Base-by-base conservation (phyloP, 1,139 yeast species). In the Yamadazyma dushanensis region DNA sequence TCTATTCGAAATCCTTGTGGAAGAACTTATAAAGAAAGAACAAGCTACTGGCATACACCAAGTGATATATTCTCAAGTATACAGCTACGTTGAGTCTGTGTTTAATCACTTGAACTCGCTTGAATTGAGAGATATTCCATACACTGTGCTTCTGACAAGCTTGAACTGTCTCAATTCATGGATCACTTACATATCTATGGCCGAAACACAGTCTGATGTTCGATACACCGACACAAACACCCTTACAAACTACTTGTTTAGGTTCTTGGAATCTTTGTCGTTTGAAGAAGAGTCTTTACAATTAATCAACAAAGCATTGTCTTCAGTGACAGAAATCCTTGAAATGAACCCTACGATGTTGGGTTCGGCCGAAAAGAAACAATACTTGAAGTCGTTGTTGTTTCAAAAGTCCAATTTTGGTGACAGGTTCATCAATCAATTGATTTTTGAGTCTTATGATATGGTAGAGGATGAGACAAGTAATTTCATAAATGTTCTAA, bases 1-100 rank as follows among this genome's bases (percentile, higher is more conserved):
- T n/a, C 71, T 73, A 39, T 60, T 73, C 3, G 66, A 80, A 16
- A 76, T 78, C 13, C 49, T 80, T 1, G 75, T 72, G 1, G 89
- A 82, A 50, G 89, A 83, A 43, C 46, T 73, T 8, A 49, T 62
- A 21, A 75, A 72, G 43, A 56, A 54, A 34, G 67, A 57, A 38
- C 50, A 45, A 21, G 17, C 43, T 1, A 30, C 49, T 8, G 43
- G 47, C 3, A 45, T 68, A 8, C 77, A 70, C 45, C 51, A 51
- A 18, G 36, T 47, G 1, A 52, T 70, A 0, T 63, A 54, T 24
- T 43, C 44, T 0, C 38, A 56, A 17, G 32, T 70, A 0, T 39
- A 16, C 15, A 32, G 36, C 4, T 24, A 13, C 9, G 38, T 39
- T 3, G 19, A 19, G n/a, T 16, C 35, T 9, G 16, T 35, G 5